Evolutionary conservation across 2,329 filamentous ascomycete genomes (phyloP).

Genomic region (Colletotrichum lindemuthianum): DNA sequence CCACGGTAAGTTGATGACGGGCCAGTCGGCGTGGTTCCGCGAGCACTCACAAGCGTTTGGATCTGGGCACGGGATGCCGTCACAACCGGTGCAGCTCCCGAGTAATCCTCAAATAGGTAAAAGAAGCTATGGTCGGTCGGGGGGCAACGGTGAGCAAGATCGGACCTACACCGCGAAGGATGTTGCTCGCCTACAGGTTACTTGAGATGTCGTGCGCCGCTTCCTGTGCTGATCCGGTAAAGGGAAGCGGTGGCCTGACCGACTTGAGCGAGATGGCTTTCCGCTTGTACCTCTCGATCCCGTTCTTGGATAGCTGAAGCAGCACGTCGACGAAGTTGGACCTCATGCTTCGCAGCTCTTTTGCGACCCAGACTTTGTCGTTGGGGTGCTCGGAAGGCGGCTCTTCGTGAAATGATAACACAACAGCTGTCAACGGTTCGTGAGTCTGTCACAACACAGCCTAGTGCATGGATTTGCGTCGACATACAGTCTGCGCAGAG

Average conservation of each 20-base stretch:
- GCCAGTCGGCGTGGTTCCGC: slow-evolving; percentile 1
- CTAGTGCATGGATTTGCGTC: too few relatives aligned
- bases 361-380: slow-evolving; percentile 38
- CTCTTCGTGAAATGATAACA: slow-evolving; percentile 75
- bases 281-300: slow-evolving; percentile 48
- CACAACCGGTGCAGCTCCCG: slow-evolving; percentile 66
- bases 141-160: background rate
- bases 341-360: slow-evolving; percentile 48
- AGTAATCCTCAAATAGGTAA: slow-evolving; percentile 74
- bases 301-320: slow-evolving; percentile 50
- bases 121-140: slow-evolving; percentile 66
- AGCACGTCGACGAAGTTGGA: slow-evolving; percentile 51
- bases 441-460: slow-evolving; percentile 19
- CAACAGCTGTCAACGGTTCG: slow-evolving; percentile 60
- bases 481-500: slow-evolving; percentile 70
- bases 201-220: slow-evolving; percentile 24
- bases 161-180: too few relatives aligned
- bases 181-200: slow-evolving; percentile 8
- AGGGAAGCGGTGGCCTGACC: slow-evolving; percentile 45
- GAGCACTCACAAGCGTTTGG: slow-evolving; percentile 56
- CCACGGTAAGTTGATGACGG: background rate
- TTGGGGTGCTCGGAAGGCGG: slow-evolving; percentile 47
- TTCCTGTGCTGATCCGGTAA: background rate
- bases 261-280: slow-evolving; percentile 55
- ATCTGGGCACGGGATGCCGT: slow-evolving; percentile 57